Base-by-base conservation (phyloP, 805 yeast genomes). In the Alloascoidea hylecoeti region DNA sequence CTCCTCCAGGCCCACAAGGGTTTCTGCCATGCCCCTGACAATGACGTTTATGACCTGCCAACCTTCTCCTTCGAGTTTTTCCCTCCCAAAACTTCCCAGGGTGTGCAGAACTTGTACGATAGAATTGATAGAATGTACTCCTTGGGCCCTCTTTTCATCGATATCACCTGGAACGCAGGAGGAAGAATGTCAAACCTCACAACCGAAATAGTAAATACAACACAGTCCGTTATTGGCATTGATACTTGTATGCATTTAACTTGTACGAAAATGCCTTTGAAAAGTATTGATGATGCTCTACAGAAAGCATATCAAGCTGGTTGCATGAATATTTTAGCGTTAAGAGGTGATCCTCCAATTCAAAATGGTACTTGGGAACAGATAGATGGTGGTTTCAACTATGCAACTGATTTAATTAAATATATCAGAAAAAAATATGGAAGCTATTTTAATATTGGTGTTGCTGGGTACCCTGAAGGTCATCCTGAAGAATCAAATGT, bases 211-310 rank as follows among this genome's bases (percentile, higher is more conserved):
- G 94, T 92, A 3, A 72, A 85, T 47, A 85, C 94, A 2, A 74
- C 96, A 1, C 95, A 88, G 48, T 76, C 88, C 2, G 88, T 85
- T 2, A 64, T 88, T 39, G 96, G 96, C 5, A 64, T 89, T 43
- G 97, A 89, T 51, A 89, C 97, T 0, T 92, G 97, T 56, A 88
- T 92, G 96, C 98, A 92, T 57, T 66, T 92, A 59, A 92, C 98
- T 2, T 92, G 98, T 53, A 86, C 96, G 14, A 89, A 88, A 50
- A 92, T 92, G 98, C 74, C 86, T 18, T 64, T 75, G 18, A 72
- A 70, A 33, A 64, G 78, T 45, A 81, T 92, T 44, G 96, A 88
- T 52, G 70, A 75, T 42, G 97, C 98, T 3, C 67, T 89, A 46
- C 68, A 75, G 41, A 75, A 75, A 42, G 98, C 97, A 0, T 83